These are phyloP conservation scores for Populus tomentosa DNA, from an alignment of 441 rosid species.

Conservation along the genomic window DNA sequence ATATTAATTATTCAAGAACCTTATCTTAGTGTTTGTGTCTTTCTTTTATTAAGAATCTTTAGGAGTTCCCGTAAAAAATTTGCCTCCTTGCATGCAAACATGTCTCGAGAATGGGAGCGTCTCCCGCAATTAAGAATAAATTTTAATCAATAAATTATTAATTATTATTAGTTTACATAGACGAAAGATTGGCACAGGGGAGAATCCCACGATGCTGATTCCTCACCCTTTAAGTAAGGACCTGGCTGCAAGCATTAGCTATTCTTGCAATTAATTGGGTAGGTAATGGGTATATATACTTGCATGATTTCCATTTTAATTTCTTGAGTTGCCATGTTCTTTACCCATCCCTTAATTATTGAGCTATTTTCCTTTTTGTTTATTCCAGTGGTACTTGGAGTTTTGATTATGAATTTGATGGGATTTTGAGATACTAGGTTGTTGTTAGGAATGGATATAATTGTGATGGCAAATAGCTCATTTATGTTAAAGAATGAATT, in stretches of 20 bases:
- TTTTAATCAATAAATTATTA: not conserved
- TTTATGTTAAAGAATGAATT: too few relatives aligned
- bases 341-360: not conserved
- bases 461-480: not conserved
- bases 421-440: not conserved
- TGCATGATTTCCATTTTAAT: not conserved
- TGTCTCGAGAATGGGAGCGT: conserved; percentile 37
- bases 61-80: conserved; percentile 20
- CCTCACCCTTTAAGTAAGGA: conserved; percentile 16
- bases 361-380: not conserved
- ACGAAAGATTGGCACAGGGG: conserved; percentile 19
- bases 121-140: not conserved
- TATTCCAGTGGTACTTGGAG: not conserved
- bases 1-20: not conserved
- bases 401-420: not conserved
- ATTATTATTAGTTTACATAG: not conserved
- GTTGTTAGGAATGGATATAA: not conserved
- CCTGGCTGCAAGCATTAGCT: conserved; percentile 26
- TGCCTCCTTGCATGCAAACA: conserved; percentile 38
- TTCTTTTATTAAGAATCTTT: conserved; percentile 31
- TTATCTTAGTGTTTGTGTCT: conserved; percentile 8
- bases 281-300: not conserved
- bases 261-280: conserved; percentile 14
- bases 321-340: not conserved
- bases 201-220: conserved; percentile 9